A percentile compares a stretch with the other conserved stretches of the same genome.
These are phyloP conservation scores for Sanghuangporus baumii DNA, from an alignment of 1,284 basidiomycete species.

Conservation along the genomic window DNA sequence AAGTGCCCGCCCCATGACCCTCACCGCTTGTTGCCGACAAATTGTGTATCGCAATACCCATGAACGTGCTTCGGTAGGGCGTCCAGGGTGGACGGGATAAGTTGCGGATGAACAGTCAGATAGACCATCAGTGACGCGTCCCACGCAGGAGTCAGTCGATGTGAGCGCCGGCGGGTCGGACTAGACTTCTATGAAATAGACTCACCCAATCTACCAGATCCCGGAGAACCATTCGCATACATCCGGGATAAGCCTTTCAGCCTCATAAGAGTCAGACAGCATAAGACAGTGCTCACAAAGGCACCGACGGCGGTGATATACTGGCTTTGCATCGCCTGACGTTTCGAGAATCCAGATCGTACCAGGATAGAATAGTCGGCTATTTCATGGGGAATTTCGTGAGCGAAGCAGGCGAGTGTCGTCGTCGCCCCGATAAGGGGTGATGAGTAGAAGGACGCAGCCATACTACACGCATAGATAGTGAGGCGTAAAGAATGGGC, in stretches of 20 bases:
- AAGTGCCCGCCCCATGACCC: conserved; percentile 27
- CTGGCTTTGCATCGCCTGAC: conserved; percentile 86
- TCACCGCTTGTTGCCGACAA: conserved; percentile 42
- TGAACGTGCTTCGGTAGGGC: conserved; percentile 59
- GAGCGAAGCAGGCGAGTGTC: conserved; percentile 86
- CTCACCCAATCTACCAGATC: background rate
- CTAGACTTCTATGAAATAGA: background rate
- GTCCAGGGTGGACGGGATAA: conserved; percentile 1
- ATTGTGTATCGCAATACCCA: conserved; percentile 83
- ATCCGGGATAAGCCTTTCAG: background rate
- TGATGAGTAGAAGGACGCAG: conserved; percentile 85
- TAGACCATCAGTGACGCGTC: background rate
- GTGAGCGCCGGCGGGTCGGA: background rate
- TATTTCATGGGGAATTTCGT: conserved; percentile 90
- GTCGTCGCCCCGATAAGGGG: conserved; percentile 87
- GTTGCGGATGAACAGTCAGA: background rate
- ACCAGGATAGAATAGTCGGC: conserved; percentile 88
- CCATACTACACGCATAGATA: conserved; percentile 55
- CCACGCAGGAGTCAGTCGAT: background rate
- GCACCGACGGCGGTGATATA: conserved; percentile 86
- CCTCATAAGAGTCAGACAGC: conserved; percentile 5
- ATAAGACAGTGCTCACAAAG: conserved; percentile 54
- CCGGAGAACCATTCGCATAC: background rate
- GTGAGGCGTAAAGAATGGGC: background rate
- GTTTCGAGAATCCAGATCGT: conserved; percentile 84